Percentiles rank a stretch among this genome's conserved stretches.
phyloP scores from a whole-genome alignment of 768 basidiomycete species.

The Hypsizygus marmoreus region DNA sequence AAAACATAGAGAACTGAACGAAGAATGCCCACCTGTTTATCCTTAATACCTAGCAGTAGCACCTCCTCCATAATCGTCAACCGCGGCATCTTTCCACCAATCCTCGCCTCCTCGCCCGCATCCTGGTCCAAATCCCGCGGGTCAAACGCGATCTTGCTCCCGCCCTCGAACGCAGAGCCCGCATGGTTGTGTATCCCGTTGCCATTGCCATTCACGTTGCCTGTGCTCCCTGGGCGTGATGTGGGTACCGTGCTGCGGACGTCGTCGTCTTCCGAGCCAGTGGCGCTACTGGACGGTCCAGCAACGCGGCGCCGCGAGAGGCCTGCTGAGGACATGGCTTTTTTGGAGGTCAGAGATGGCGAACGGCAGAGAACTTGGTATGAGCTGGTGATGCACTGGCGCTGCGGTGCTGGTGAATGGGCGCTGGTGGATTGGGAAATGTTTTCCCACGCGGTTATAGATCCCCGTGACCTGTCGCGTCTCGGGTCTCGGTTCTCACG shows the following conservation, averaged over 20 bases:
- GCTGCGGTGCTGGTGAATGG: neutral
- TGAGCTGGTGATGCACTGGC: neutral
- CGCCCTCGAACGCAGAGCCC: constrained; percentile 83
- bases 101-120: constrained; percentile 58
- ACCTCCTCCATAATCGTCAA: constrained; percentile 98
- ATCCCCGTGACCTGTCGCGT: too few species aligned
- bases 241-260: constrained; percentile 12
- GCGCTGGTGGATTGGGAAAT: too few species aligned
- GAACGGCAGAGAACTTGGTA: neutral
- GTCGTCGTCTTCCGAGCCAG: constrained; percentile 28
- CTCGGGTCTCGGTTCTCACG: too few species aligned
- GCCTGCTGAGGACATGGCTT: constrained; percentile 48
- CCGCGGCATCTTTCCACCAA: constrained; percentile 75
- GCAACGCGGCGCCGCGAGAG: constrained; percentile 62
- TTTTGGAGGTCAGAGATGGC: constrained; percentile 1
- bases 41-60: constrained; percentile 89
- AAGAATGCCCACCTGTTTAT: constrained; percentile 75
- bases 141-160: constrained; percentile 90
- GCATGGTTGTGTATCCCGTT: constrained; percentile 52
- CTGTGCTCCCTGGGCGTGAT: too few species aligned
- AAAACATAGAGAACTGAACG: constrained; percentile 1
- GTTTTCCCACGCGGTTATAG: too few species aligned
- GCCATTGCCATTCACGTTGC: too few species aligned
- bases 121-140: constrained; percentile 82
- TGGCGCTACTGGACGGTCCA: constrained; percentile 37